Evolutionary conservation across 2,329 filamentous ascomycete species (phyloP).

Genomic region (Davidsoniella neocaledoniae): DNA sequence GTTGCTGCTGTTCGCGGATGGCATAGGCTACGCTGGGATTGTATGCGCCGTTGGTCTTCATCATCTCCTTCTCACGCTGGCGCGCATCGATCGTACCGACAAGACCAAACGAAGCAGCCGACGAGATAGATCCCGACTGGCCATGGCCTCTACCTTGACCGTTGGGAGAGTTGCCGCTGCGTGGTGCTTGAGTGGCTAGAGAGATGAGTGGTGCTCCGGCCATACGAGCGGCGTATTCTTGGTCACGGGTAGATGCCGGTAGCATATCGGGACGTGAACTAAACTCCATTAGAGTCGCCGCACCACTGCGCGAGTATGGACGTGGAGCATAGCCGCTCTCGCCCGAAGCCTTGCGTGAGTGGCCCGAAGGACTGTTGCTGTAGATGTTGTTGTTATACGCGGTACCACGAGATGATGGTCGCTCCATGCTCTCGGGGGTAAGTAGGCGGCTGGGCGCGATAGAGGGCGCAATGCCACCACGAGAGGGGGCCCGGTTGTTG

Average conservation of each 20-base stretch:
- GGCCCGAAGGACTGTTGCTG: conserved; percentile 20
- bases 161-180: background rate
- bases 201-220: conserved; percentile 64
- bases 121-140: background rate
- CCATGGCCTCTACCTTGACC: background rate
- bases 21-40: conserved; percentile 58
- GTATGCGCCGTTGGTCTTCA: conserved; percentile 46
- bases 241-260: conserved; percentile 68
- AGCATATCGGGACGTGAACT: conserved; percentile 43
- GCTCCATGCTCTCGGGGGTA: conserved; percentile 9
- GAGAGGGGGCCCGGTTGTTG: conserved; percentile 3
- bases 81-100: conserved; percentile 66
- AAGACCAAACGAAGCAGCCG: conserved; percentile 31
- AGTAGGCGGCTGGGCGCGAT: conserved; percentile 6
- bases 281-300: conserved; percentile 26
- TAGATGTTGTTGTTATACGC: background rate
- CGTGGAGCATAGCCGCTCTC: conserved; percentile 21
- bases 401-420: background rate
- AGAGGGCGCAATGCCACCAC: background rate
- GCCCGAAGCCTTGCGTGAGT: conserved; percentile 27
- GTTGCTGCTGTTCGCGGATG: conserved; percentile 50
- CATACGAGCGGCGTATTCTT: conserved; percentile 71
- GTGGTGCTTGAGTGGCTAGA: conserved; percentile 22
- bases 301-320: conserved; percentile 29
- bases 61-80: conserved; percentile 59